Evolutionary conservation across 441 rosid species (phyloP), one percentile per base, ranked within the genome.

Genomic region (Corymbia calophylla): DNA sequence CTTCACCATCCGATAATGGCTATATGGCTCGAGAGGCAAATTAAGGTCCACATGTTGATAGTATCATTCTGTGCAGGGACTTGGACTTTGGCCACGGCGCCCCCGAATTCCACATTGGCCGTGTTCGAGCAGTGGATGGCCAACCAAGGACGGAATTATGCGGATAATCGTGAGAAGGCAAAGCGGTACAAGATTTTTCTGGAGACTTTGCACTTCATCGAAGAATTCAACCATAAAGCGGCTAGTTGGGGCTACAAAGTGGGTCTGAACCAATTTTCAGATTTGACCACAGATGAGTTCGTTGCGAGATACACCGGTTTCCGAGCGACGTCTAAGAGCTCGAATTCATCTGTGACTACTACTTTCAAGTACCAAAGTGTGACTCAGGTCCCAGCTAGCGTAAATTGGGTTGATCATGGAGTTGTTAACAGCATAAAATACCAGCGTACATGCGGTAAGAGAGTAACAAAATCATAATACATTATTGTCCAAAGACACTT

Each of bases 121-220:
- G 39, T n/a, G 73, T 64, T 64, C 73, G 90, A 92, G 62, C 90
- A 62, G 88, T 94, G 96, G 98, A 93, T 94, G 95, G 86, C 87
- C 55, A 53, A 53, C 0, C 68, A 91, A 56, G 94, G 95, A 44
- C 92, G 92, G 17, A 88, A 47, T 12, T 94, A 96, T 48, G 70
- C 56, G 25, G 89, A 92, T 56, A 54, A 51, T 5, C 86, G 35
- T 7, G 96, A 95, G 91, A 94, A 93, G 88, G 90, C 89, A 64
- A 91, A 51, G 89, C 93, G 96, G 13, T 90, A 89, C 29, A 23
- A 85, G 51, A 89, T 94, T 53, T 95, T 94, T 90, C 89, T 92
- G 73, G 88, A 89, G 12, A 94, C 92, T 64, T 80, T 93, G 39
- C 85, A 89, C 64, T 92, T 89, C 70, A 89, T 94, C 60, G 91